Evolutionary conservation across 2,329 filamentous ascomycete species (phyloP), one percentile per base, ranked within the genome.

Genomic region (Penicillium frequentans): DNA sequence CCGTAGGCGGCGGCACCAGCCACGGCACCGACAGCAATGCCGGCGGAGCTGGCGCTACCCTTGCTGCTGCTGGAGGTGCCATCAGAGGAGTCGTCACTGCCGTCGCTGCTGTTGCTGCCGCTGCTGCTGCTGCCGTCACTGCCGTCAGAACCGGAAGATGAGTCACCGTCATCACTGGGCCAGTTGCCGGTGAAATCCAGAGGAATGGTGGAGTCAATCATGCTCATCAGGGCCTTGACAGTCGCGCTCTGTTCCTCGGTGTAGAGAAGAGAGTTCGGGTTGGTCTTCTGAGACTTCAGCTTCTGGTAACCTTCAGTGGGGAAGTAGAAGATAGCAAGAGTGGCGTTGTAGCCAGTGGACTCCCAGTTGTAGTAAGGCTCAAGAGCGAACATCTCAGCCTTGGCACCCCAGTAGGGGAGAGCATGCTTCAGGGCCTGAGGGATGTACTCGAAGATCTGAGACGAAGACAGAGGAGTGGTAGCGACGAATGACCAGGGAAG

Each of bases 401-500:
- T 79, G 19, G 80, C 66, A 57, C 61, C 43, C 42, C 68, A 59
- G 53, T 71, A 45, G 54, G 71, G 57, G 46, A 96, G 78, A 44
- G 85, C 89, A 62, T 88, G 84, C 2, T 84, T 79, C 49, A 96
- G 81, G 62, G 90, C 91, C 52, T 80, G 66, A 0, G 92, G 92
- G 4, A 97, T 79, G 63, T 85, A 90, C 52, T 84, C 77, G 79
- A 97, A 96, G 68, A 99, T 90, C 75, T 98, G 93, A 39, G 86
- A 86, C 5, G 91, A 89, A 19, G 92, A 90, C 62, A 88, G 82
- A 14, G 86, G 81, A 60, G 89, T 86, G 23, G 79, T 80, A 11
- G 89, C 87, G 27, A 98, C 90, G 70, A 96, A 96, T 9, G 84
- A 78, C 74, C 95, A 99, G 77, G 96, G 93, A 65, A 96, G 82